Base-by-base conservation (phyloP, 305 asterid genomes). In the Fraxinus sp. region DNA sequence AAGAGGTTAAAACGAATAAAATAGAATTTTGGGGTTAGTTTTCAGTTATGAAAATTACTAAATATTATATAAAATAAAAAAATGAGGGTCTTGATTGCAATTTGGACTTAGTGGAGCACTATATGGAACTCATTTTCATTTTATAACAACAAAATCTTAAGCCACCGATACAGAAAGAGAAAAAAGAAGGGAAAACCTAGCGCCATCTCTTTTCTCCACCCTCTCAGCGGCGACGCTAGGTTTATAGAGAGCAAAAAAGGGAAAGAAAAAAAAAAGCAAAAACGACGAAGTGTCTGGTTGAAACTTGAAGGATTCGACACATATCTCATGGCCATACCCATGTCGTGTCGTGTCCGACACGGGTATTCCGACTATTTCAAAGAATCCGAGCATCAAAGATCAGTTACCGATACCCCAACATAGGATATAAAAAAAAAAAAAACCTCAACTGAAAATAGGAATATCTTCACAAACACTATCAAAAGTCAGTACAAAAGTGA, bases 401-500 rank as follows among this genome's bases (percentile, higher is more conserved):
- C 43, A 7, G 75, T 75, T 39, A 77, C 28, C 72, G 82, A 30
- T 24, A 22, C 32, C 57, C 39, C 6, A 26, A 66, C 5, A 82
- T 4, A 76, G 57, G 66, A 55, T 80, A 75, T 39, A 13, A 46
- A 3, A 46, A 13, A 46, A 76, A 32, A 70, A 11, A 22, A 37
- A 59, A 35, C 16, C 82, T 20, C 70, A 52, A 76, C 30, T 46
- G 22, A 30, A 66, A 39, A 37, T 39, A 11, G 62, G 36, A 84
- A 71, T n/a, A 57, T 73, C 70, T 26, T 71, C 79, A 75, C 81
- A 75, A 80, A 74, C 76, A 74, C 32, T 18, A 46, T 20, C 11
- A 75, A 73, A 84, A 84, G 55, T 70, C 33, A 81, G 76, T 30
- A 73, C 70, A 82, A 70, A 41, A 82, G 68, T 52, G 74, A 85